Base-by-base conservation (phyloP, 345 rosid species). In the Corymbia maculata region DNA sequence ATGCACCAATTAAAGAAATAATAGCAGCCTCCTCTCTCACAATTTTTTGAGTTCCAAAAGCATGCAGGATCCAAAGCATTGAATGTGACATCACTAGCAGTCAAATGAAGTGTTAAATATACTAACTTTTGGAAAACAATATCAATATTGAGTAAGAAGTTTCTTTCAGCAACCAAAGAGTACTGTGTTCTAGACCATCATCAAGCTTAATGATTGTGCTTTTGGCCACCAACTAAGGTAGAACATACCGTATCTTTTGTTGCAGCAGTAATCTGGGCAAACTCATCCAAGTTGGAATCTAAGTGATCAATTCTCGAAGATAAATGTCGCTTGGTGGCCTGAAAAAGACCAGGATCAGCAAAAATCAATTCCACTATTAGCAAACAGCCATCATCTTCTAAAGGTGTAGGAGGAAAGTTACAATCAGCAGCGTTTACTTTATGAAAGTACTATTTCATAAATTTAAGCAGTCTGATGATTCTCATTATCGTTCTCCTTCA, bases 311-410 rank as follows among this genome's bases (percentile, higher is more conserved):
- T 95, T 87, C 89, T 90, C 50, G 97, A 91, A 85, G 97, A 93
- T 82, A 98, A 90, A 30, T 94, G 92, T 89, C 92, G 91, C 93
- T 91, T 95, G 87, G 97, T 92, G 88, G 92, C 92, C 99, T 98
- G 92, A 61, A 87, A 79, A 86, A 42, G 50, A 85, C 21, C 66
- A 91, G 28, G 80, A 50, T 52, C 26, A 24, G 70, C 30, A 51
- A 21, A 4, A 89, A 50, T 61, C 47, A 17, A 12, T 50, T 30
- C 11, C 44, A 42, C 55, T 49, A 36, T 52, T 52, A 49, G 26
- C 32, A 85, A 53, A 85, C 22, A 17, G 30, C 85, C 50, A 51
- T 28, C 66, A 70, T 51, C 49, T 82, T 36, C 13, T 42, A 28
- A 26, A 52, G 51, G 14, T 57, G 28, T 5, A 22, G 51, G 66